These are phyloP conservation scores for Debaryomyces prosopidis DNA, from an alignment of 805 yeast species.

Conservation along the genomic window DNA sequence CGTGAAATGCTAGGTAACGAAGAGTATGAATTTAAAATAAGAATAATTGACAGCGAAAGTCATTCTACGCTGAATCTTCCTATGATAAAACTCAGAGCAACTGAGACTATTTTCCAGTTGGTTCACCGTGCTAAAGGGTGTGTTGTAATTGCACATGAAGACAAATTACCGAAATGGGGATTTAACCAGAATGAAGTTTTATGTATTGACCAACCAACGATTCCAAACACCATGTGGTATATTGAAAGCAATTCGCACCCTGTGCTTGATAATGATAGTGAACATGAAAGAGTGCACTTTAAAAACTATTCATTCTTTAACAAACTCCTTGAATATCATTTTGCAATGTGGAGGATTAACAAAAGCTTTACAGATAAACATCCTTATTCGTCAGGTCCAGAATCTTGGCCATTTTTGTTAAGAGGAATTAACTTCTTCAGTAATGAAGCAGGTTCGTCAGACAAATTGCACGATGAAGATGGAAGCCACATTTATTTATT, in stretches of 20 bases:
- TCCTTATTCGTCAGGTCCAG: conserved; percentile 53
- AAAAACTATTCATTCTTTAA: conserved; percentile 40
- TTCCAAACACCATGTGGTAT: conserved; percentile 69
- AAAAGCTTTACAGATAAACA: conserved; percentile 49
- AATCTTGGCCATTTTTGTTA: conserved; percentile 59
- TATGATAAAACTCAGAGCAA: conserved; percentile 44
- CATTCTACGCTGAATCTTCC: conserved; percentile 36
- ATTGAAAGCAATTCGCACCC: conserved; percentile 69
- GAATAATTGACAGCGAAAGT: conserved; percentile 38
- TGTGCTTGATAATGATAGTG: conserved; percentile 24
- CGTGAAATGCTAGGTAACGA: conserved; percentile 61
- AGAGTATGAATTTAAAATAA: conserved; percentile 69
- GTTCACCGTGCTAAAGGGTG: conserved; percentile 70
- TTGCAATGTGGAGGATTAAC: conserved; percentile 53
- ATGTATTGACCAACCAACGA: conserved; percentile 74
- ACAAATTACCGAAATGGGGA: conserved; percentile 82
- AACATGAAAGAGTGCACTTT: conserved; percentile 20
- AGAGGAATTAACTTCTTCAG: conserved; percentile 64
- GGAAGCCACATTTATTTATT: conserved; percentile 51
- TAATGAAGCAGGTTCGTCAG: conserved; percentile 33
- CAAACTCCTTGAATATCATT: conserved; percentile 58
- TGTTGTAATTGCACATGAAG: conserved; percentile 68
- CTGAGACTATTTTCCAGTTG: conserved; percentile 71
- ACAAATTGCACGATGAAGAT: conserved; percentile 19
- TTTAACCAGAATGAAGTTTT: conserved; percentile 83